Conservation (phyloP, 1,284 basidiomycete genomes). For the Fomitopsis pinicola region DNA sequence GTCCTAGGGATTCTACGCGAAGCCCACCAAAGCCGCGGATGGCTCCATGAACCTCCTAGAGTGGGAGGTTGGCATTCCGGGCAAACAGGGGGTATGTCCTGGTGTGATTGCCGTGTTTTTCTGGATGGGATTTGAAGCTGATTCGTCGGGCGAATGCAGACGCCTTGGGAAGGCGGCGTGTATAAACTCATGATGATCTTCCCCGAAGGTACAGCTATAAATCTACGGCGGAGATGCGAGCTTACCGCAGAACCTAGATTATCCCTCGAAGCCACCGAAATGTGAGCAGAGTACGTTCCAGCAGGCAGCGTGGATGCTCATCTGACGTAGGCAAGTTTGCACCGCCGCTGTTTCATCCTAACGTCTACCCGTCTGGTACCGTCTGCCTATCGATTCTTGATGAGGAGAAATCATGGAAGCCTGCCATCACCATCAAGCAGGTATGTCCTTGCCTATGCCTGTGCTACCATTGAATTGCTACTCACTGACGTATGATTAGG, state of each 20-base stretch:
- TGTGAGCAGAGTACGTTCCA: constrained; percentile 45
- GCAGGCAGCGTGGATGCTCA: constrained; percentile 10
- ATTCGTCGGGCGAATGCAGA: constrained; percentile 50
- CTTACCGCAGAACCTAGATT: constrained; percentile 50
- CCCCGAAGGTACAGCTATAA: constrained; percentile 71
- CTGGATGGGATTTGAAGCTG: constrained; percentile 15
- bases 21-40: constrained; percentile 85
- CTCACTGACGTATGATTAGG: constrained; percentile 43
- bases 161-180: constrained; percentile 93
- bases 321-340: constrained; percentile 83
- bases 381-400: constrained; percentile 98
- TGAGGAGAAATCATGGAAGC: constrained; percentile 99
- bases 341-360: constrained; percentile 96
- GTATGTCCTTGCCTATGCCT: constrained; percentile 36
- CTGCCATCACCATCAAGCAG: constrained; percentile 98
- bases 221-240: constrained; percentile 10
- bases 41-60: constrained; percentile 95
- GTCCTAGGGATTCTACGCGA: constrained; percentile 91
- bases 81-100: constrained; percentile 70
- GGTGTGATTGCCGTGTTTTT: constrained; percentile 1
- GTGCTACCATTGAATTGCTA: neutral
- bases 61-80: constrained; percentile 98
- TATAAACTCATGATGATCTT: constrained; percentile 94
- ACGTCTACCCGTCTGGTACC: constrained; percentile 98
- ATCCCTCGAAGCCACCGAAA: constrained; percentile 94